Evolutionary conservation across 2,329 filamentous ascomycete species (phyloP), one percentile per base, ranked within the genome.

Genomic region (Nemania sp.): DNA sequence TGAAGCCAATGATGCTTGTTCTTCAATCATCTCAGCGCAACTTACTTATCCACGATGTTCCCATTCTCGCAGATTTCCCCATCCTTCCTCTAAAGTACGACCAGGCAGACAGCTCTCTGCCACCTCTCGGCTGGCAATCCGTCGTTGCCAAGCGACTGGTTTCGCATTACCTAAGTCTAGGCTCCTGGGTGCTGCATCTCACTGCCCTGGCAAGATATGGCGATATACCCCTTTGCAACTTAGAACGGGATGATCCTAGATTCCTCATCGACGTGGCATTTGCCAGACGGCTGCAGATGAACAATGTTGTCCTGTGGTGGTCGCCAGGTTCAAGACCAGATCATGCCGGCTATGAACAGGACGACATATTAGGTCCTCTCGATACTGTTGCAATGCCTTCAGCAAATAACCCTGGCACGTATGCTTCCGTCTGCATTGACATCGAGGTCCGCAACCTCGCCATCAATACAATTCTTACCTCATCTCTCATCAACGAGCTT

Each of bases 301-400:
- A 93, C 67, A 91, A 92, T 52, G 90, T 99, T 1, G 89, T 99
- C 5, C 77, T 99, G 6, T 99, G 94, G 94, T 99, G 94, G 94
- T 97, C 93, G 15, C 80, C 84, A 8, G 86, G 88, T 6, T 85
- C 93, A 0, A 84, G 88, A 46, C 94, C 95, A 1, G 94, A 99
- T 68, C 94, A 99, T 72, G 94, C 91, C 40, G 94, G 94, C 0
- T 91, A 97, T 69, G 94, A 99, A 70, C 89, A 88, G 57, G 95
- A 99, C 65, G 91, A 97, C 70, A 83, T 97, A 19, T 75, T 89
- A 0, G 89, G 89, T 0, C 83, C 89, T 2, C 80, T 97, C 23
- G 93, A 99, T 61, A 88, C 82, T 9, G 89, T 96, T 12, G 86
- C 90, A 54, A 96, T 97, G 91, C 93, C 94, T 1, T 88, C 88